Evolutionary conservation across 2,329 filamentous ascomycete genomes (phyloP).

Genomic region (Iodosphaeria phyllophila): DNA sequence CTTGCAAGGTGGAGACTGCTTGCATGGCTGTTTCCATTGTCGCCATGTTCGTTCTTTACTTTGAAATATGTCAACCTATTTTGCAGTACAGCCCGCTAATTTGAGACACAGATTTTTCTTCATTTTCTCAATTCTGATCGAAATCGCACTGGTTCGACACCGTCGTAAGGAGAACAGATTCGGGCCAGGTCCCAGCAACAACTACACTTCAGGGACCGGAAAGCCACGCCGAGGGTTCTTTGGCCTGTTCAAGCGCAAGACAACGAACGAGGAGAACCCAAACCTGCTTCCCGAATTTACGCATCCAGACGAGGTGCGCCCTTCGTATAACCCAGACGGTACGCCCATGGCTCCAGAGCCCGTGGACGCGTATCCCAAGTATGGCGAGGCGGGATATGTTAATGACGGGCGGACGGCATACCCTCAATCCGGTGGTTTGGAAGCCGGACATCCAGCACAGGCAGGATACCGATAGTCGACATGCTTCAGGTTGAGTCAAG

Average conservation of each 20-base stretch:
- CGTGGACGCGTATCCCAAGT: constrained; percentile 12
- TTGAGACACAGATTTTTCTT: constrained; percentile 36
- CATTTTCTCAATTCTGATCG: constrained; percentile 49
- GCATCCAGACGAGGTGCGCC: constrained; percentile 13
- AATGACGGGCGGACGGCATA: constrained; percentile 13
- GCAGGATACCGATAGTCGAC: too few relatives aligned
- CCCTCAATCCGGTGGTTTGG: constrained; percentile 8
- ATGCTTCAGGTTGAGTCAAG: too few relatives aligned
- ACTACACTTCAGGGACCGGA: constrained; percentile 19
- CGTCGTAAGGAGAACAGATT: constrained; percentile 34
- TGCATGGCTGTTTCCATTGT: constrained; percentile 63
- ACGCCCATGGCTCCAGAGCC: constrained; percentile 12
- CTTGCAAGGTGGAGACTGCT: constrained; percentile 62
- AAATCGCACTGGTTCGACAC: constrained; percentile 48
- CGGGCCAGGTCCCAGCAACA: constrained; percentile 20
- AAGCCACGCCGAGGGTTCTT: constrained; percentile 11
- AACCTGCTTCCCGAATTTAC: constrained; percentile 13
- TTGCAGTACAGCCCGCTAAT: background rate
- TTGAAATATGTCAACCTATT: constrained; percentile 17
- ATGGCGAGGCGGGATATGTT: constrained; percentile 7
- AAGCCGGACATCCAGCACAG: too few relatives aligned
- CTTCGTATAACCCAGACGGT: constrained; percentile 17
- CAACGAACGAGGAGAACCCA: constrained; percentile 8
- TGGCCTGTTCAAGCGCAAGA: constrained; percentile 13
- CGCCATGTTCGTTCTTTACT: constrained; percentile 35